Conservation (phyloP, 176 grass and related monocot species). For the Melocanna baccifera region DNA sequence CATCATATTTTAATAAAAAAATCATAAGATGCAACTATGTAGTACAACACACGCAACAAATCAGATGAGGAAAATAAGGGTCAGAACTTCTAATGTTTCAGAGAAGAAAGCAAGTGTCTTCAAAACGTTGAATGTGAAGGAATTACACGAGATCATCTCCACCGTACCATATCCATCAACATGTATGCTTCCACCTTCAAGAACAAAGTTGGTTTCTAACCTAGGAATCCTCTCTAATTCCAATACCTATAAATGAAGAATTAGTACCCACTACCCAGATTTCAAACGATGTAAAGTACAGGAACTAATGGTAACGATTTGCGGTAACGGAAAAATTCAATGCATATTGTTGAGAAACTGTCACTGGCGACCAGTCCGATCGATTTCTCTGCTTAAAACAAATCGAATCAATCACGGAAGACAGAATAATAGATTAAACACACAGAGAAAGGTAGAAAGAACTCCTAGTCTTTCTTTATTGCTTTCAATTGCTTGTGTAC, state of each 20-base stretch:
- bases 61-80: background rate
- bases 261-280: background rate
- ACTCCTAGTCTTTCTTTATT: no score
- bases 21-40: background rate
- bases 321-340: background rate
- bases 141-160: background rate
- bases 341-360: background rate
- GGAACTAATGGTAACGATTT: background rate
- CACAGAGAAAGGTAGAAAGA: no score
- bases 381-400: no score
- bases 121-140: background rate
- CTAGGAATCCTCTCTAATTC: conserved; percentile 46
- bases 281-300: background rate
- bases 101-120: background rate
- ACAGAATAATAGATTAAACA: no score
- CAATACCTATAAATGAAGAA: conserved; percentile 34
- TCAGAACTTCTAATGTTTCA: background rate
- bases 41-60: background rate
- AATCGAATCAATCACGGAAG: no score
- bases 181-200: conserved; percentile 79
- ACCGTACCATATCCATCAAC: conserved; percentile 61
- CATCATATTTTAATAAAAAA: no score
- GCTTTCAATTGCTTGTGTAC: no score
- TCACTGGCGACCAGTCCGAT: no score
- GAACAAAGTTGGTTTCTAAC: conserved; percentile 50